These are phyloP conservation scores for Neurospora crassa DNA, from an alignment of 2,329 filamentous ascomycete genomes.

Conservation along the genomic window DNA sequence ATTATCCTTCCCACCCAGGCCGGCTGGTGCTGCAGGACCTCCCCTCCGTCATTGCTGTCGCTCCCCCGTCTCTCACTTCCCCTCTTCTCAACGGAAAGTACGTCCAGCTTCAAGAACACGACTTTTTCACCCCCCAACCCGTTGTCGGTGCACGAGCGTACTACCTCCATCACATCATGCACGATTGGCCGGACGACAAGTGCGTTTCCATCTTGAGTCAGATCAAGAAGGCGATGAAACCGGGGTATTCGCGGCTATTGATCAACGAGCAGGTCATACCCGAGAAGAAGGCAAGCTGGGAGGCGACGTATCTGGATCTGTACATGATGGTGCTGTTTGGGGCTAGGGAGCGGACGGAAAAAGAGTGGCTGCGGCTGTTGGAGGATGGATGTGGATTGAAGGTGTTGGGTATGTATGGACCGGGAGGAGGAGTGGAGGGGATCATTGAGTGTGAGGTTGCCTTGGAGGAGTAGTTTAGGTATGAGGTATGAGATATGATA, in stretches of 20 bases:
- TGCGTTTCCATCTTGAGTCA: conserved; percentile 18
- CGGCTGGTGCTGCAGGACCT: conserved; percentile 17
- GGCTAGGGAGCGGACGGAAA: neutral
- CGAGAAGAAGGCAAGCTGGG: conserved; percentile 20
- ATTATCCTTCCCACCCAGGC: conserved; percentile 7
- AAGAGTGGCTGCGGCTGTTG: neutral
- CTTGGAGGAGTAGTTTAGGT: neutral
- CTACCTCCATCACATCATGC: conserved; percentile 20
- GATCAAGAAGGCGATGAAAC: conserved; percentile 22
- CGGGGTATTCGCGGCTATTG: conserved; percentile 25
- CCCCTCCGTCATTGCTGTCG: conserved; percentile 7
- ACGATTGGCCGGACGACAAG: conserved; percentile 22
- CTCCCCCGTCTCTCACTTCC: conserved; percentile 4
- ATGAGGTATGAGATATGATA: neutral
- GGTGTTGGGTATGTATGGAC: neutral
- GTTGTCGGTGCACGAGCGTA: conserved; percentile 16
- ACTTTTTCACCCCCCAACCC: conserved; percentile 7
- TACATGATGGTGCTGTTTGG: conserved; percentile 20
- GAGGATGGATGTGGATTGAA: conserved; percentile 2
- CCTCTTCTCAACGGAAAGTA: conserved; percentile 5
- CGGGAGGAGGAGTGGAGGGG: conserved; percentile 4
- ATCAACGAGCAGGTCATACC: conserved; percentile 26
- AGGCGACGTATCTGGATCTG: conserved; percentile 21
- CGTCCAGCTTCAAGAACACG: conserved; percentile 3
- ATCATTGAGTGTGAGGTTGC: conserved; percentile 6